Conservation (phyloP, 2,329 filamentous ascomycete species). For the Orbilia quercus region DNA sequence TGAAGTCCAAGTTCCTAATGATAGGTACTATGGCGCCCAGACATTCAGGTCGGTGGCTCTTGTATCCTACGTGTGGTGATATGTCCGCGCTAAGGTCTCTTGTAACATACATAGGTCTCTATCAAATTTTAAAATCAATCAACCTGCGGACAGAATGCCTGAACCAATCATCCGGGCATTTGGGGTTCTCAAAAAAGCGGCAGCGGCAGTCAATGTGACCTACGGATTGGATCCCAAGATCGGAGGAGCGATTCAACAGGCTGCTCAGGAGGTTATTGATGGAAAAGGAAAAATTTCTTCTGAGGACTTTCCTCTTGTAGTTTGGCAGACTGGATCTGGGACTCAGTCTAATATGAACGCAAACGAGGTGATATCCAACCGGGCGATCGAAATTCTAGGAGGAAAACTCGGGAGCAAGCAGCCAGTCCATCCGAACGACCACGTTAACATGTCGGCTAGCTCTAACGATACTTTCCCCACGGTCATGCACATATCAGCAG, state of each 20-base stretch:
- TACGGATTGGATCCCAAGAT: constrained; percentile 92
- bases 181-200: constrained; percentile 96
- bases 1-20: constrained; percentile 87
- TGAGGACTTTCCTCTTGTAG: constrained; percentile 90
- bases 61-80: not conserved
- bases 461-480: constrained; percentile 99
- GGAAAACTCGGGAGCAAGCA: constrained; percentile 96
- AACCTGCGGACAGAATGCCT: constrained; percentile 98
- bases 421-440: constrained; percentile 98
- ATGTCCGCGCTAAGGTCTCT: not conserved
- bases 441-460: constrained; percentile 98
- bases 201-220: constrained; percentile 93
- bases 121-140: constrained; percentile 99
- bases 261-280: constrained; percentile 89
- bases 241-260: constrained; percentile 92
- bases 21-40: constrained; percentile 99
- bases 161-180: constrained; percentile 91
- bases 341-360: constrained; percentile 99
- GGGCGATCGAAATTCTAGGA: constrained; percentile 96
- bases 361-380: constrained; percentile 99
- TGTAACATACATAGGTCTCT: constrained; percentile 70
- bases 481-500: constrained; percentile 98
- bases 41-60: constrained; percentile 74
- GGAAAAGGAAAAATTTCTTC: constrained; percentile 74
- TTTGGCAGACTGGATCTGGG: constrained; percentile 99